A percentile compares a stretch with the other conserved stretches of the same genome.
phyloP scores from a whole-genome alignment of 2,329 filamentous ascomycete species.

The Parafenestella ontariensis region DNA sequence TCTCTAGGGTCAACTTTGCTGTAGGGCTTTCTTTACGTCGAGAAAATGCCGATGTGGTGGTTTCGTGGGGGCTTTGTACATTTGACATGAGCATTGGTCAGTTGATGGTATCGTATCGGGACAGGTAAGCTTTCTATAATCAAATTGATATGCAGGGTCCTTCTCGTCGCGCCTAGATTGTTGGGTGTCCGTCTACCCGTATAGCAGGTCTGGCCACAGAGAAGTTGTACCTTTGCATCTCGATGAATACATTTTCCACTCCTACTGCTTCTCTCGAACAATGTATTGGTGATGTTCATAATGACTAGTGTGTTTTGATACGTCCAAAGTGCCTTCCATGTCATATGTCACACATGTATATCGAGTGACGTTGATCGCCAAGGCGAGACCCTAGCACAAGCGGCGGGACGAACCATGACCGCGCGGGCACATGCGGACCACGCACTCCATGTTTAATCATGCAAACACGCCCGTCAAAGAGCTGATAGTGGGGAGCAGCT shows the following conservation, averaged over 20 bases:
- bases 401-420: constrained; percentile 31
- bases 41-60: not conserved
- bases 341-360: not conserved
- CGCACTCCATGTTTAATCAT: constrained; percentile 20
- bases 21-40: not conserved
- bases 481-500: constrained; percentile 3
- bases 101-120: constrained; percentile 3
- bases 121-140: constrained; percentile 11
- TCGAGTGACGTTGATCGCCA: constrained; percentile 26
- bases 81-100: constrained; percentile 4
- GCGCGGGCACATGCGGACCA: constrained; percentile 30
- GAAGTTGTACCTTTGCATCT: not conserved
- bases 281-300: not conserved
- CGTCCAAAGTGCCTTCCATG: too few species aligned
- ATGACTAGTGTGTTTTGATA: not conserved
- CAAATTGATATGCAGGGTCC: constrained; percentile 4
- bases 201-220: not conserved
- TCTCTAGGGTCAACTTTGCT: constrained; percentile 3
- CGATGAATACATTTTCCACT: constrained; percentile 1
- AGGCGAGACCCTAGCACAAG: constrained; percentile 23
- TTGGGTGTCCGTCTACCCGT: not conserved
- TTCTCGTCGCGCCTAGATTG: constrained; percentile 1
- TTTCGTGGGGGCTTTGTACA: not conserved
- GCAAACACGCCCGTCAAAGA: constrained; percentile 12
- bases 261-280: not conserved